A percentile compares a stretch with the other conserved stretches of the same genome.
These are phyloP conservation scores for Pyrenochaeta sp. DNA, from an alignment of 2,329 filamentous ascomycete species.

Conservation along the genomic window DNA sequence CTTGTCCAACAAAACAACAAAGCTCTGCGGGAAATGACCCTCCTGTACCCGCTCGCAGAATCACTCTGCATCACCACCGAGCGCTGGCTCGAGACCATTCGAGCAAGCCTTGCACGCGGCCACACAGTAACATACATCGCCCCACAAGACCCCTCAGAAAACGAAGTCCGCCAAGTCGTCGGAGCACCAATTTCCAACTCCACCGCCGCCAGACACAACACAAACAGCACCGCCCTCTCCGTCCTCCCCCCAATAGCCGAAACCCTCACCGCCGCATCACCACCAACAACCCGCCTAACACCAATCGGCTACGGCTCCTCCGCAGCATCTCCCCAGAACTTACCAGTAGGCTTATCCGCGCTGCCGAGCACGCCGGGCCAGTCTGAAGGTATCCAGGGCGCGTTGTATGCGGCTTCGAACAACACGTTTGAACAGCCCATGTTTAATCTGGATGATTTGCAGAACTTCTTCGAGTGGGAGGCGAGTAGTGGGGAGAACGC, in stretches of 20 bases:
- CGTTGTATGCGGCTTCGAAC: slow-evolving; percentile 15
- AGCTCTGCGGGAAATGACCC: slow-evolving; percentile 40
- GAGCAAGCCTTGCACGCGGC: slow-evolving; percentile 37
- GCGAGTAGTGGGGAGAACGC: slow-evolving; percentile 34
- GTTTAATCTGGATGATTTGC: slow-evolving; percentile 42
- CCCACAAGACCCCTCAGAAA: slow-evolving; percentile 39
- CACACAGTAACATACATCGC: slow-evolving; percentile 40
- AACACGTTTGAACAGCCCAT: slow-evolving; percentile 31
- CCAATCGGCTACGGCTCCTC: slow-evolving; percentile 10
- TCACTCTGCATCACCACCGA: slow-evolving; percentile 41
- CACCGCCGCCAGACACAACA: background rate
- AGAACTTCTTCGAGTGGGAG: slow-evolving; percentile 46
- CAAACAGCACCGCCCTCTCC: slow-evolving; percentile 16
- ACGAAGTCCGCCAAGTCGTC: slow-evolving; percentile 33
- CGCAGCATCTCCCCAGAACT: background rate
- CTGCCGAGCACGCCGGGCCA: slow-evolving; percentile 5
- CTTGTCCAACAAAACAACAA: slow-evolving; percentile 43
- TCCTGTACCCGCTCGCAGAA: slow-evolving; percentile 44
- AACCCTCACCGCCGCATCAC: slow-evolving; percentile 17
- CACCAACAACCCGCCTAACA: slow-evolving; percentile 18
- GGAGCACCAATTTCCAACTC: slow-evolving; percentile 17
- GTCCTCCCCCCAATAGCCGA: slow-evolving; percentile 24
- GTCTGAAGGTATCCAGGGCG: slow-evolving; percentile 16
- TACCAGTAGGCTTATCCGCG: slow-evolving; percentile 1
- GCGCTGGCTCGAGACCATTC: slow-evolving; percentile 43